phyloP scores from a whole-genome alignment of 2,329 filamentous ascomycete genomes.

The Talaromyces sp. region DNA sequence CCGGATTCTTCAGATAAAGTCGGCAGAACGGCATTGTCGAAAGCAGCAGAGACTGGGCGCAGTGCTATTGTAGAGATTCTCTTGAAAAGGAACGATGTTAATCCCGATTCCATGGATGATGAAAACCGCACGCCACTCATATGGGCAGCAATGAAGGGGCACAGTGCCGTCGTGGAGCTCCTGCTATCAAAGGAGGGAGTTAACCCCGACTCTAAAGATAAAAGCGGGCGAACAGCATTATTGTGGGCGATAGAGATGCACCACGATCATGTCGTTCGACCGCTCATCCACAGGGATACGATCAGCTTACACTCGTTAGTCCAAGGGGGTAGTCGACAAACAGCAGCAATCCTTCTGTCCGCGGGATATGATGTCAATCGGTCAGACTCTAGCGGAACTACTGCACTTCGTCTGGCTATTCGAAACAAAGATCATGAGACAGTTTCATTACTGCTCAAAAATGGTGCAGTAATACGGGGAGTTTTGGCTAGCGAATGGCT shows the following conservation, averaged over 20 bases:
- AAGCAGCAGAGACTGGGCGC: not conserved
- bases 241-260: not conserved
- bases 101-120: not conserved
- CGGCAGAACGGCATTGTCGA: conserved; percentile 6
- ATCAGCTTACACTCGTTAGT: not conserved
- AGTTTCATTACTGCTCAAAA: not conserved
- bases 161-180: not conserved
- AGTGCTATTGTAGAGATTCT: conserved; percentile 5
- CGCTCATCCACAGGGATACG: not conserved
- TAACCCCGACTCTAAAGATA: not conserved
- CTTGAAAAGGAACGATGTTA: not conserved
- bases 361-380: not conserved
- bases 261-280: not conserved
- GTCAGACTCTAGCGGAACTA: not conserved
- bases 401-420: not conserved
- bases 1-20: not conserved
- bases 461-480: not conserved
- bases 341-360: not conserved
- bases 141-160: conserved; percentile 1
- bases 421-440: not conserved
- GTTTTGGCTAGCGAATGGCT: not conserved
- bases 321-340: not conserved
- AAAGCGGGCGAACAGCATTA: not conserved
- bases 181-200: not conserved
- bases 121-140: not conserved